A percentile compares a stretch with the other conserved stretches of the same genome.
These are phyloP conservation scores for Maudiozyma bulderi DNA, from an alignment of 805 yeast species.

Conservation along the genomic window DNA sequence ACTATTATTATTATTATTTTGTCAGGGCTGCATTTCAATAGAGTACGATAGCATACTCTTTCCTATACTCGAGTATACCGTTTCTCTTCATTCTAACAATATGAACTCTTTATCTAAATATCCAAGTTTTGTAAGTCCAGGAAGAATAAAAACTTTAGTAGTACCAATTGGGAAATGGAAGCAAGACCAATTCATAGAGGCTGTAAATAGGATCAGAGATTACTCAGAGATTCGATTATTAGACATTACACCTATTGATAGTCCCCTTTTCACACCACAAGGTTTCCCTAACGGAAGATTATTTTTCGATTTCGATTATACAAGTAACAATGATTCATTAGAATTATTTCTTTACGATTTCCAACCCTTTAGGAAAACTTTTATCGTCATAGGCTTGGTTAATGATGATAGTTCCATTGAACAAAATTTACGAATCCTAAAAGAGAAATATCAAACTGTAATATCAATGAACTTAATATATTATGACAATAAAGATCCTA, in stretches of 20 bases:
- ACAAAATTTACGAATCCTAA: constrained; percentile 32
- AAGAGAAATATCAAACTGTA: constrained; percentile 21
- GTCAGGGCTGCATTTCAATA: too few relatives aligned
- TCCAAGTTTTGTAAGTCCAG: constrained; percentile 42
- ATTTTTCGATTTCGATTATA: constrained; percentile 44
- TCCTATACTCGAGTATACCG: not conserved
- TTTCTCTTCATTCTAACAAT: not conserved
- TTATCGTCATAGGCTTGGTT: constrained; percentile 46
- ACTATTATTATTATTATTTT: too few relatives aligned
- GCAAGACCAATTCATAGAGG: constrained; percentile 30
- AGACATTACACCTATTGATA: constrained; percentile 61
- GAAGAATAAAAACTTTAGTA: constrained; percentile 54
- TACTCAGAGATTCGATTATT: constrained; percentile 59
- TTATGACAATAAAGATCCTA: constrained; percentile 1
- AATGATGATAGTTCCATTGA: constrained; percentile 21
- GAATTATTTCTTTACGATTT: constrained; percentile 70
- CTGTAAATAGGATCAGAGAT: constrained; percentile 36
- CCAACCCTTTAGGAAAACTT: constrained; percentile 78
- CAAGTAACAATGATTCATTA: constrained; percentile 37
- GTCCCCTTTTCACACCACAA: constrained; percentile 67
- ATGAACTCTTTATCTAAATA: constrained; percentile 11
- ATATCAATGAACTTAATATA: constrained; percentile 26
- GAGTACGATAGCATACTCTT: not conserved
- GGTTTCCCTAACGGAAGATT: constrained; percentile 73
- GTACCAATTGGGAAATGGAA: constrained; percentile 54